Evolutionary conservation across 306 rosid species (phyloP).

Genomic region (Prunus kanzakura): DNA sequence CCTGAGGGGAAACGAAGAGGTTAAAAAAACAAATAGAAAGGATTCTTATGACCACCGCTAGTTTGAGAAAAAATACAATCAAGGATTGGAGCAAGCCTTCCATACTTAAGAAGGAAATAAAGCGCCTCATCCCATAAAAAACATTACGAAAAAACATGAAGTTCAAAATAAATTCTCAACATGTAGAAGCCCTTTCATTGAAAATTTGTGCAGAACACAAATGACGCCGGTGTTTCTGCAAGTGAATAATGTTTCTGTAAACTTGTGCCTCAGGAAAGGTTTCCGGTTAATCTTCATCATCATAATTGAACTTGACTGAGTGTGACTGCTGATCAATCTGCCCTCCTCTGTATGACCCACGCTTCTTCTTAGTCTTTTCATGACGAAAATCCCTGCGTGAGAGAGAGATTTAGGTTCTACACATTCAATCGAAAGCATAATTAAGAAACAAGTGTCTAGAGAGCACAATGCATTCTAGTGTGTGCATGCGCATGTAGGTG

Average conservation of each 20-base stretch:
- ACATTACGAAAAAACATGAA: not conserved
- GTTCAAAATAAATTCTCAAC: not conserved
- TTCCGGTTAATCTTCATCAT: slow-evolving; percentile 61
- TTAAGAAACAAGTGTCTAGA: not conserved
- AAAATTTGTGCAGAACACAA: not conserved
- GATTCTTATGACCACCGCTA: not conserved
- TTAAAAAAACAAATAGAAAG: too few relatives aligned
- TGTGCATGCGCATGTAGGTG: not conserved
- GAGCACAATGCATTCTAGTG: not conserved
- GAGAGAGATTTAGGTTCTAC: not conserved
- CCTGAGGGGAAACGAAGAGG: too few relatives aligned
- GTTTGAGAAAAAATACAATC: not conserved
- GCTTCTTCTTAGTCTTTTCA: slow-evolving; percentile 98
- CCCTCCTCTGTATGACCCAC: slow-evolving; percentile 89
- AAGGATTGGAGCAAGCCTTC: not conserved
- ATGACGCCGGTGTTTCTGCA: not conserved
- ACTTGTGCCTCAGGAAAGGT: not conserved
- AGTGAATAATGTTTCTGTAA: not conserved
- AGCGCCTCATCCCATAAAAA: not conserved
- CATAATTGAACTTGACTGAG: slow-evolving; percentile 78
- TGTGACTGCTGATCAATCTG: slow-evolving; percentile 76
- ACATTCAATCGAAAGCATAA: not conserved
- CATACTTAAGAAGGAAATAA: not conserved
- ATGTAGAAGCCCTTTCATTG: not conserved
- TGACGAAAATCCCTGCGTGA: slow-evolving; percentile 82